These are phyloP conservation scores for Phytophthora citrophthora DNA, from an alignment of 352 stramenopile species.

Conservation along the genomic window DNA sequence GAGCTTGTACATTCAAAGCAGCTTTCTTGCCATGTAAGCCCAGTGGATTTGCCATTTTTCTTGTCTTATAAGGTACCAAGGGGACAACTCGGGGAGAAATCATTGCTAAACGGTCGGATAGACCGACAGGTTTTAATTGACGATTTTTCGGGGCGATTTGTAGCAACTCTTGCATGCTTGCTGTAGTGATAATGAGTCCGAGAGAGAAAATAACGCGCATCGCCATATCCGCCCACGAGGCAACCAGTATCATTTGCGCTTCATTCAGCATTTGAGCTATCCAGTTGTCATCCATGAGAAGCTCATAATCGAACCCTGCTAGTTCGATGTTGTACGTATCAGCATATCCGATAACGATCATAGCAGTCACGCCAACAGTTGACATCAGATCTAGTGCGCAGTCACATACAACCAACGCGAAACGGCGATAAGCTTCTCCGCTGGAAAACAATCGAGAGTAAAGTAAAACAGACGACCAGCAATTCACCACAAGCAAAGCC, in stretches of 20 bases:
- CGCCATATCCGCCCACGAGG: constrained; percentile 26
- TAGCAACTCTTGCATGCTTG: constrained; percentile 6
- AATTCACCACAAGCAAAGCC: constrained; percentile 27
- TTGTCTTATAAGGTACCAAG: too few species aligned
- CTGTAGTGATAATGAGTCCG: constrained; percentile 17
- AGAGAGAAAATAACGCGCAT: constrained; percentile 22
- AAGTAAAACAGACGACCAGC: constrained; percentile 10
- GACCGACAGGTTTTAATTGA: too few species aligned
- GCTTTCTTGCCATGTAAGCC: too few species aligned
- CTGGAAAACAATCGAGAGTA: constrained; percentile 2
- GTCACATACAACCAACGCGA: constrained; percentile 21
- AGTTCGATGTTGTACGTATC: constrained; percentile 1
- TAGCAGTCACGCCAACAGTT: constrained; percentile 11
- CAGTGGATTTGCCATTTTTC: too few species aligned
- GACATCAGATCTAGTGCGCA: constrained; percentile 27
- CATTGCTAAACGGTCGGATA: too few species aligned
- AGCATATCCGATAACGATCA: constrained; percentile 14
- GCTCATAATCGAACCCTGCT: constrained; percentile 1
- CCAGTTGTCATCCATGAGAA: constrained; percentile 35
- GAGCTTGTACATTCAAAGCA: too few species aligned
- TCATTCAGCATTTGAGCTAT: constrained; percentile 25
- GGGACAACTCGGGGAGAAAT: too few species aligned
- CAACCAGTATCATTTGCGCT: constrained; percentile 29
- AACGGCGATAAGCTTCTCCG: constrained; percentile 6
- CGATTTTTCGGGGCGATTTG: background rate